These are phyloP conservation scores for Trichoderma koningii DNA, from an alignment of 2,329 filamentous ascomycete genomes.

Conservation along the genomic window DNA sequence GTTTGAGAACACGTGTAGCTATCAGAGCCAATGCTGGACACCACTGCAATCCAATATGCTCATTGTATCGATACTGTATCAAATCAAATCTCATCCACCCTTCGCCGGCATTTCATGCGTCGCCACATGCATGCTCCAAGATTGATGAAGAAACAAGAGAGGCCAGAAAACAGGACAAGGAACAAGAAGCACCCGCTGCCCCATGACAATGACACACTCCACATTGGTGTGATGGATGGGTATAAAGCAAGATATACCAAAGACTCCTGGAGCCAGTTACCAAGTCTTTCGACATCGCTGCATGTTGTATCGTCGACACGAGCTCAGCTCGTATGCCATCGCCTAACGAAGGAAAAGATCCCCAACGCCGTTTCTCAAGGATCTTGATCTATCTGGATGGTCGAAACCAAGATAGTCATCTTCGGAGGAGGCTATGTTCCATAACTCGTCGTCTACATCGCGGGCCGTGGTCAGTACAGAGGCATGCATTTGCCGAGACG, in stretches of 20 bases:
- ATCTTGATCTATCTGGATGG: constrained; percentile 63
- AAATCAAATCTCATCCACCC: constrained; percentile 21
- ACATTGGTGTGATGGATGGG: constrained; percentile 15
- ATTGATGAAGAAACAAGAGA: not conserved
- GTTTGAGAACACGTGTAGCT: constrained; percentile 19
- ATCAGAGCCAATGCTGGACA: constrained; percentile 20
- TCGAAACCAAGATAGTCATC: constrained; percentile 68
- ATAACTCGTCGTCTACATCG: constrained; percentile 60
- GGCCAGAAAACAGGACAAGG: too few relatives aligned
- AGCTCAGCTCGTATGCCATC: constrained; percentile 1
- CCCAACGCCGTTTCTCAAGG: constrained; percentile 59
- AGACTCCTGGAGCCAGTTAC: constrained; percentile 22
- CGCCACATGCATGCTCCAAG: constrained; percentile 27
- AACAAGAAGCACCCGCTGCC: constrained; percentile 26
- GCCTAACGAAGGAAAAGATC: constrained; percentile 61
- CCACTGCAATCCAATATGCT: constrained; percentile 24
- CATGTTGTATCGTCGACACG: not conserved
- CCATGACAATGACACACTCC: constrained; percentile 20
- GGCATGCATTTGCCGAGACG: not conserved
- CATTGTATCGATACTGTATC: constrained; percentile 27
- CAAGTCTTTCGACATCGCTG: constrained; percentile 7
- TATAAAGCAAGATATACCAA: constrained; percentile 28
- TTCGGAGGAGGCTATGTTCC: constrained; percentile 52
- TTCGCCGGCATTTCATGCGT: constrained; percentile 26
- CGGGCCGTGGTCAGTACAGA: not conserved